Base-by-base conservation (phyloP, 805 yeast genomes). In the Saccharomycopsis olivae region DNA sequence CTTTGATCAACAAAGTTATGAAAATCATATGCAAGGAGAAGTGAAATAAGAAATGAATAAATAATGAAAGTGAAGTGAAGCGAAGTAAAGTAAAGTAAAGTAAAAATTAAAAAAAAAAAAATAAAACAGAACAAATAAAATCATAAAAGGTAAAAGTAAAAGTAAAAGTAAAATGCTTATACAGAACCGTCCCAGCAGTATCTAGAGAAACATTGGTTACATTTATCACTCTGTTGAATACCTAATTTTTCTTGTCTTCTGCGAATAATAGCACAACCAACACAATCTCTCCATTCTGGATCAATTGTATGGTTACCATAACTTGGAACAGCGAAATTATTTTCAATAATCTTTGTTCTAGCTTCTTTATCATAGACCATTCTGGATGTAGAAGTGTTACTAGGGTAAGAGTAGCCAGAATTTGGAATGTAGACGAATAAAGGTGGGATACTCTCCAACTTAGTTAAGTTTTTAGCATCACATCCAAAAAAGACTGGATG, bases 401-500 rank as follows among this genome's bases (percentile, higher is more conserved):
- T 69, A 52, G 64, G 60, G 53, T 55, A 78, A 17, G 78, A 64
- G 54, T 71, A 75, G 29, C 83, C 78, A 39, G 75, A 57, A 55
- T 86, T 86, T 36, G 92, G 87, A 40, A 73, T 65, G 53, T 81
- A 84, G 13, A 85, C 73, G 29, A 86, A 66, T 44, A 85, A 64
- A 2, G 95, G 95, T 23, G 43, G 41, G 6, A 33, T 51, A 36
- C n/a, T 18, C 30, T 40, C 54, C 44, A 78, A 62, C 13, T 57
- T 61, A 5, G 87, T 75, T 53, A 78, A 60, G 53, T 82, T 80
- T 1, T 59, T 49, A 3, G 83, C 68, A 53, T 82, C 70, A 59
- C 95, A 85, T 24, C 95, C 95, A 54, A 85, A 86, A 61, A 86
- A 85, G 1, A 81, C 66, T 38, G 95, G 94, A 44, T 61, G 68